Percentiles rank a stretch among this genome's conserved stretches.
Conservation (phyloP, 306 rosid genomes). For the Casuarina glauca region DNA sequence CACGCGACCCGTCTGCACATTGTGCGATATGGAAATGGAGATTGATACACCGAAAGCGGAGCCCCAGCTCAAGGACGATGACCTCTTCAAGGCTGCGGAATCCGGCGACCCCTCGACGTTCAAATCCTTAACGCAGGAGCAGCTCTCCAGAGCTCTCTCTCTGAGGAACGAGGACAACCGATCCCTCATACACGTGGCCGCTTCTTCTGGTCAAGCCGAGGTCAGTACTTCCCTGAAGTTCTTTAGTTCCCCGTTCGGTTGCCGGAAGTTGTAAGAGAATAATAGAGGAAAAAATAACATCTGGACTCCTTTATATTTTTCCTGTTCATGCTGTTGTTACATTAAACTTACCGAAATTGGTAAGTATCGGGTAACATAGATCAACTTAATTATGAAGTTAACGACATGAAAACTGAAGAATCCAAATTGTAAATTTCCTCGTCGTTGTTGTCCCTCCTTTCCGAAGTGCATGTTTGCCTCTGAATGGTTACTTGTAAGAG, state of each 20-base stretch:
- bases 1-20: background rate
- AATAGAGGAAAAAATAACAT: background rate
- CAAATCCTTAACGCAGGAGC: conserved; percentile 38
- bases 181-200: conserved; percentile 81
- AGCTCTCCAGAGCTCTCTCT: conserved; percentile 57
- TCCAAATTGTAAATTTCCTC: background rate
- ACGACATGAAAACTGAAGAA: background rate
- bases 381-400: background rate
- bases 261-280: background rate
- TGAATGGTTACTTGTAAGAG: background rate
- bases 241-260: conserved; percentile 9
- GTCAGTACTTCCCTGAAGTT: conserved; percentile 30
- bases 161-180: conserved; percentile 79
- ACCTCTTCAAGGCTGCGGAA: conserved; percentile 80
- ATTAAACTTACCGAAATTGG: background rate
- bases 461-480: background rate
- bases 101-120: conserved; percentile 57
- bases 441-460: background rate
- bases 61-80: conserved; percentile 36
- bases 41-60: conserved; percentile 40
- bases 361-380: background rate
- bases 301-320: too few species aligned
- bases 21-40: conserved; percentile 52
- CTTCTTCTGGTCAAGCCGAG: conserved; percentile 65
- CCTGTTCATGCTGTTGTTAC: background rate